These are phyloP conservation scores for Hyparrhenia diplandra DNA, from an alignment of 176 grass and related monocot species.

Conservation along the genomic window DNA sequence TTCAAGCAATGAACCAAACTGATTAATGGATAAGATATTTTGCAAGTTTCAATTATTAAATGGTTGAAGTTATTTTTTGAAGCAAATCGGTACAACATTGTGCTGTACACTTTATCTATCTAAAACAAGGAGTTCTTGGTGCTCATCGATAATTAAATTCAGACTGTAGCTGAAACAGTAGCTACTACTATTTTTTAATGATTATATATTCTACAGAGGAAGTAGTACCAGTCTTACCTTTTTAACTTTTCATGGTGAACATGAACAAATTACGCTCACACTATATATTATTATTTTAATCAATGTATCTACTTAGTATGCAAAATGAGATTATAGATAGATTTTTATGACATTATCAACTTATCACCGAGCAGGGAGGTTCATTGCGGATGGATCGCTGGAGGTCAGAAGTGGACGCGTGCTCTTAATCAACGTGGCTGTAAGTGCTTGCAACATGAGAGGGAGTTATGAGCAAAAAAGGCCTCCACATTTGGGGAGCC, in stretches of 20 bases:
- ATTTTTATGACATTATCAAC: not conserved
- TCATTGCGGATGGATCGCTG: conserved; percentile 51
- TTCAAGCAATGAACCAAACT: not conserved
- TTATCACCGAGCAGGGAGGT: conserved; percentile 53
- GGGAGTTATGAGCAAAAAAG: conserved; percentile 32
- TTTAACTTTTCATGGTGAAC: not conserved
- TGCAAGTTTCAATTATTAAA: not conserved
- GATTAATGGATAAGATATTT: not conserved
- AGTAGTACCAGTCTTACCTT: not conserved
- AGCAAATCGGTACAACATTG: not conserved
- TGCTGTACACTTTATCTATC: not conserved
- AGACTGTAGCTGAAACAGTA: not conserved
- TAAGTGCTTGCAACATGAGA: conserved; percentile 41
- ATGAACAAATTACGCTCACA: not conserved
- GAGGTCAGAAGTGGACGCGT: conserved; percentile 60
- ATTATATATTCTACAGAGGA: not conserved
- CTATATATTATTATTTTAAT: not conserved
- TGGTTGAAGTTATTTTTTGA: not conserved
- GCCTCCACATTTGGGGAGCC: conserved; percentile 31
- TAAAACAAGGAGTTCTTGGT: not conserved
- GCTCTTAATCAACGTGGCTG: conserved; percentile 72
- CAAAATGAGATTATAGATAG: not conserved
- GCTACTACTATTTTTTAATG: not conserved
- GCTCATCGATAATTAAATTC: not conserved
- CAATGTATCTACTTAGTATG: not conserved